These are phyloP conservation scores for Physocladia obscura DNA, from an alignment of 192 early-diverging fungal species.

Conservation along the genomic window DNA sequence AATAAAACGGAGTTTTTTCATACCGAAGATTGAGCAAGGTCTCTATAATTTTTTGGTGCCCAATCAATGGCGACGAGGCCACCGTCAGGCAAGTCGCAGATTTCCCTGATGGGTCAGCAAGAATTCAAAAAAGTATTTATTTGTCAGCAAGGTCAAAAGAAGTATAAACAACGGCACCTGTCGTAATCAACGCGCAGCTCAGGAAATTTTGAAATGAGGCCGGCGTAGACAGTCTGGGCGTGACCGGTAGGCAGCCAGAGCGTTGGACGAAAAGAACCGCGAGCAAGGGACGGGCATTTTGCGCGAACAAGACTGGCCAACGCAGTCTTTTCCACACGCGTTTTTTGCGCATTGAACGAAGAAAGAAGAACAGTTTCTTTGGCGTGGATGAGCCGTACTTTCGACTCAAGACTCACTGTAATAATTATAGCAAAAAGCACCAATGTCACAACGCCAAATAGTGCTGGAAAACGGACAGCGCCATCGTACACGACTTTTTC, in stretches of 20 bases:
- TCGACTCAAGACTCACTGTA: too few species aligned
- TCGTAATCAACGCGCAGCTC: conserved; percentile 58
- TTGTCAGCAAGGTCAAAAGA: neutral
- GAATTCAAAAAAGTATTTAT: neutral
- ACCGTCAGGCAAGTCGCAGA: conserved; percentile 71
- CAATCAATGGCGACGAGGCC: conserved; percentile 88
- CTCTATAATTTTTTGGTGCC: conserved; percentile 59
- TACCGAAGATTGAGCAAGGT: conserved; percentile 43
- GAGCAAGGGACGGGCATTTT: conserved; percentile 4
- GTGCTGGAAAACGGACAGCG: too few species aligned
- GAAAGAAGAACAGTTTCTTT: conserved; percentile 6
- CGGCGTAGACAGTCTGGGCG: conserved; percentile 75
- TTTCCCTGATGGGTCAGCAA: conserved; percentile 38
- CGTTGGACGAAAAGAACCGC: conserved; percentile 64
- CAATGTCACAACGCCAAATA: too few species aligned
- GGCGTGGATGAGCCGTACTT: conserved; percentile 17
- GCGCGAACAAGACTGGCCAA: conserved; percentile 9
- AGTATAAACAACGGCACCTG: conserved; percentile 54
- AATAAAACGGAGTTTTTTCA: neutral
- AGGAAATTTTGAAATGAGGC: conserved; percentile 40
- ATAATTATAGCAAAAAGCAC: too few species aligned
- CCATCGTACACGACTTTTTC: too few species aligned
- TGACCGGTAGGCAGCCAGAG: conserved; percentile 72
- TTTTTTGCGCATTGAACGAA: neutral
- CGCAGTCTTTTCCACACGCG: neutral